These are phyloP conservation scores for Myriangium duriaei DNA, from an alignment of 2,329 filamentous ascomycete genomes.

Conservation along the genomic window DNA sequence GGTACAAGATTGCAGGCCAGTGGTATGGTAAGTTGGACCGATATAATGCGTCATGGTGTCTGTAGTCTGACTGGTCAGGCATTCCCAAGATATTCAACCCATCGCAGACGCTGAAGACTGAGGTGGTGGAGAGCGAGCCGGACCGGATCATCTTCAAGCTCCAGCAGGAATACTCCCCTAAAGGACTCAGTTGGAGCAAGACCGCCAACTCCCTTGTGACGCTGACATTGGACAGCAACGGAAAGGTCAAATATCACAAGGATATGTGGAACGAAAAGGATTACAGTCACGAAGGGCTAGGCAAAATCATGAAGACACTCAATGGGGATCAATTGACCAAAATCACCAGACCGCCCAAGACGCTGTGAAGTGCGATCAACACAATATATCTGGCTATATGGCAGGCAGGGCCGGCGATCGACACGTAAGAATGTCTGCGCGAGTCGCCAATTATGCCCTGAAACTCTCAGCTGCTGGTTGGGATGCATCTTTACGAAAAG, in stretches of 20 bases:
- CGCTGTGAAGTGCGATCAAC: too few relatives aligned
- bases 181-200: constrained; percentile 25
- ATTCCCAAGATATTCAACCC: constrained; percentile 32
- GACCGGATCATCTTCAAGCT: constrained; percentile 36
- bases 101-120: constrained; percentile 29
- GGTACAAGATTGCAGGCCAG: constrained; percentile 40
- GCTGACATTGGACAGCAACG: constrained; percentile 27
- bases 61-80: too few relatives aligned
- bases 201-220: constrained; percentile 30
- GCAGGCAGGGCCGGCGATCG: too few relatives aligned
- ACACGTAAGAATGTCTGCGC: too few relatives aligned
- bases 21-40: too few relatives aligned
- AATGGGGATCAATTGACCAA: constrained; percentile 37
- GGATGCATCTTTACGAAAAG: too few relatives aligned
- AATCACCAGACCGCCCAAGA: constrained; percentile 12
- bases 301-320: constrained; percentile 36
- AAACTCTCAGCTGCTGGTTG: too few relatives aligned
- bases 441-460: too few relatives aligned
- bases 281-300: constrained; percentile 34
- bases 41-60: too few relatives aligned
- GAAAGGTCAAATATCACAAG: constrained; percentile 36
- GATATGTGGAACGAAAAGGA: constrained; percentile 40
- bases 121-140: constrained; percentile 28
- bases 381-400: too few relatives aligned
- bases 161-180: constrained; percentile 36